Conservation (phyloP, 192 early-diverging fungal genomes). For the Chytriomyces confervae region DNA sequence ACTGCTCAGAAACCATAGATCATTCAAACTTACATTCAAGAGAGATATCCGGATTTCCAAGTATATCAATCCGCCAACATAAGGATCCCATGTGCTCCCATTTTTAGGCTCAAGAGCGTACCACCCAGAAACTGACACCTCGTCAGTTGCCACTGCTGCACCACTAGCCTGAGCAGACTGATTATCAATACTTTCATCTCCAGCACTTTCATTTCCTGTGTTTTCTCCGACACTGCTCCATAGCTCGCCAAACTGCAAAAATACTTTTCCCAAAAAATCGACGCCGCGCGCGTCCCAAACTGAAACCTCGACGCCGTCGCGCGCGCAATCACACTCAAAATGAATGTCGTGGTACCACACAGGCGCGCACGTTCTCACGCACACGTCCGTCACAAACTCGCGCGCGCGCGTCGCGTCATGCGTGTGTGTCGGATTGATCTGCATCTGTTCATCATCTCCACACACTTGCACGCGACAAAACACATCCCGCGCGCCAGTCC, state of each 20-base stretch:
- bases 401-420: background rate
- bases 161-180: background rate
- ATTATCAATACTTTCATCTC: no score
- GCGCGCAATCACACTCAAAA: background rate
- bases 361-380: background rate
- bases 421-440: background rate
- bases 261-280: background rate
- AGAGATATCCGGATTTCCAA: background rate
- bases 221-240: no score
- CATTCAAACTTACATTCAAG: background rate
- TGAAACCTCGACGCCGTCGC: background rate
- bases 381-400: background rate
- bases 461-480: background rate
- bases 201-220: no score
- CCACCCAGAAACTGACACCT: background rate
- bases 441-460: background rate
- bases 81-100: background rate
- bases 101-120: background rate
- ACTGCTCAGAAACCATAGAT: background rate
- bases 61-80: background rate
- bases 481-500: background rate
- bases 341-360: background rate
- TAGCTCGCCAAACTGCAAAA: background rate
- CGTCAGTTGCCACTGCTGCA: background rate
- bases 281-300: background rate